These are phyloP conservation scores for Fusarium musae DNA, from an alignment of 2,329 filamentous ascomycete genomes.

Conservation along the genomic window DNA sequence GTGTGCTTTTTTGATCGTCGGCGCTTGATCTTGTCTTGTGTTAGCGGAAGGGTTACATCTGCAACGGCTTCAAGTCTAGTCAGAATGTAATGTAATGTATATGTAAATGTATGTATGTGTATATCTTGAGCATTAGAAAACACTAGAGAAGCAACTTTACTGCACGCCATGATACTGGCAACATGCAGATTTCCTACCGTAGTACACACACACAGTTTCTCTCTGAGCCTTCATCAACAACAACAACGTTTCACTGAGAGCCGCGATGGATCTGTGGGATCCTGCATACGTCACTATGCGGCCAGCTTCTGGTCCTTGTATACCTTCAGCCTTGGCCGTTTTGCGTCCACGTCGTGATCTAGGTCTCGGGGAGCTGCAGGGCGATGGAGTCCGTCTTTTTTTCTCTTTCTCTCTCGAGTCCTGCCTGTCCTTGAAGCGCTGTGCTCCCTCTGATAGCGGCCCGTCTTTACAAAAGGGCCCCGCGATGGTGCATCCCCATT, in stretches of 20 bases:
- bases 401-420: background rate
- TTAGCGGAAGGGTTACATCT: constrained; percentile 35
- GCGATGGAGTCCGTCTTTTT: constrained; percentile 8
- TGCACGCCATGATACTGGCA: constrained; percentile 30
- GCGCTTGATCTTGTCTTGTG: constrained; percentile 32
- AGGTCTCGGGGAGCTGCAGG: constrained; percentile 27
- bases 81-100: constrained; percentile 18
- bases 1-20: constrained; percentile 28
- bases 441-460: constrained; percentile 21
- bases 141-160: constrained; percentile 13
- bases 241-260: constrained; percentile 8
- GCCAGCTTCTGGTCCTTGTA: constrained; percentile 29
- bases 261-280: constrained; percentile 26
- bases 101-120: constrained; percentile 34
- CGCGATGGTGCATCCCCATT: constrained; percentile 32
- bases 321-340: constrained; percentile 33
- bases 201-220: background rate
- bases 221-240: background rate
- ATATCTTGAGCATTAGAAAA: constrained; percentile 35
- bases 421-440: constrained; percentile 16
- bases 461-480: constrained; percentile 32
- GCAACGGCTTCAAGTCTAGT: constrained; percentile 8
- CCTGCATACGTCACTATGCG: constrained; percentile 43
- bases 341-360: constrained; percentile 40
- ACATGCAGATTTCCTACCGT: constrained; percentile 8